phyloP scores from a whole-genome alignment of 305 asterid species.

The Solanum aculeatissimum region DNA sequence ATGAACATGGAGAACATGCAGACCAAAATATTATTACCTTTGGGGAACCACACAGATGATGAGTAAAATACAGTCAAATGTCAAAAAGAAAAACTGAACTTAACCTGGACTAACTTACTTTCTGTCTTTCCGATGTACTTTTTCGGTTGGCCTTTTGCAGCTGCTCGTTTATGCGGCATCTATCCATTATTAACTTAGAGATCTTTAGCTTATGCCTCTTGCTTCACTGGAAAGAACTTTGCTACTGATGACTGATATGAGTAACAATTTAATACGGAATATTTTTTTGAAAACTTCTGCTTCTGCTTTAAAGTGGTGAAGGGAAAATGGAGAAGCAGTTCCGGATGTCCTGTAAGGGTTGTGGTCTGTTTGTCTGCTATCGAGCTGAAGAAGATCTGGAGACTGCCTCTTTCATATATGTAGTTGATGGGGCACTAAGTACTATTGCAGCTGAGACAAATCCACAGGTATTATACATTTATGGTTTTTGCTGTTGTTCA shows the following conservation, averaged over 20 bases:
- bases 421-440: constrained; percentile 94
- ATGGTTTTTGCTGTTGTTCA: neutral
- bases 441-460: constrained; percentile 97
- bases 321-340: constrained; percentile 91
- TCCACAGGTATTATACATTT: constrained; percentile 56
- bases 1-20: neutral
- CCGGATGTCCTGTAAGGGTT: constrained; percentile 88
- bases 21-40: neutral
- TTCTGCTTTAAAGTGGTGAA: constrained; percentile 59
- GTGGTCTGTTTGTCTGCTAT: constrained; percentile 93
- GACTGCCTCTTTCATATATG: constrained; percentile 69
- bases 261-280: neutral
- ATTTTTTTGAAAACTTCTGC: neutral
- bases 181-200: neutral
- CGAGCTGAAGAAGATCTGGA: constrained; percentile 88
- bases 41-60: neutral
- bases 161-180: neutral
- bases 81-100: neutral
- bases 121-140: neutral
- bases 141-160: neutral
- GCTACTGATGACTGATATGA: neutral
- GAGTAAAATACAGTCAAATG: neutral
- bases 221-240: neutral
- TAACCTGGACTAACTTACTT: neutral
- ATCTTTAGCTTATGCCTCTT: neutral